Percentiles rank a stretch among this genome's conserved stretches.
phyloP scores from a whole-genome alignment of 2,329 filamentous ascomycete species.

The Talaromyces sp. region DNA sequence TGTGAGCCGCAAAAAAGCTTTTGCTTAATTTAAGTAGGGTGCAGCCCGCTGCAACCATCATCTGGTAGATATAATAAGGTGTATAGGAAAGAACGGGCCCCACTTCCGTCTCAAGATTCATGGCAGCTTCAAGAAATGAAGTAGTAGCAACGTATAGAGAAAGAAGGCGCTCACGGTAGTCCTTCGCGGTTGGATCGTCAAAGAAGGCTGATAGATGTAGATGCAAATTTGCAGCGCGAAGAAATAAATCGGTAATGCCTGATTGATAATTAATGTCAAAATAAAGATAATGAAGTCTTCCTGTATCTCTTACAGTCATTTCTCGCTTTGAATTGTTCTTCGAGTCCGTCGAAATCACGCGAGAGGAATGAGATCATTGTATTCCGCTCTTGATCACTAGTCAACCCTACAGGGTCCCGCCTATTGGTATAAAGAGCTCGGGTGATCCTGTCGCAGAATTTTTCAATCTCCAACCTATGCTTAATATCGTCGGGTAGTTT shows the following conservation, averaged over 20 bases:
- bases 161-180: conserved; percentile 50
- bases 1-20: conserved; percentile 62
- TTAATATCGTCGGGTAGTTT: conserved; percentile 56
- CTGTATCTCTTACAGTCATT: conserved; percentile 41
- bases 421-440: conserved; percentile 60
- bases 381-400: conserved; percentile 47
- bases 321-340: conserved; percentile 52
- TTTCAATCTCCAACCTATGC: conserved; percentile 58
- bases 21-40: conserved; percentile 67
- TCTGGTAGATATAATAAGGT: conserved; percentile 67
- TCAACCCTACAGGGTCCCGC: conserved; percentile 56
- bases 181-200: conserved; percentile 49
- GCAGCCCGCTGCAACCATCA: conserved; percentile 67
- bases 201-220: conserved; percentile 55
- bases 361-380: conserved; percentile 50
- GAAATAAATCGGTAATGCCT: conserved; percentile 52
- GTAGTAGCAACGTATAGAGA: conserved; percentile 51
- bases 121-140: conserved; percentile 50
- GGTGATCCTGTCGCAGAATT: conserved; percentile 61
- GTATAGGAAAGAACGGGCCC: conserved; percentile 57
- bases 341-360: conserved; percentile 53
- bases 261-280: conserved; percentile 8
- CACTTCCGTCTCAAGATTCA: conserved; percentile 48
- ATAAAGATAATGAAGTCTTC: not conserved
- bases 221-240: conserved; percentile 51